Base-by-base conservation (phyloP, 805 yeast species). In the Komagataella kurtzmanii region DNA sequence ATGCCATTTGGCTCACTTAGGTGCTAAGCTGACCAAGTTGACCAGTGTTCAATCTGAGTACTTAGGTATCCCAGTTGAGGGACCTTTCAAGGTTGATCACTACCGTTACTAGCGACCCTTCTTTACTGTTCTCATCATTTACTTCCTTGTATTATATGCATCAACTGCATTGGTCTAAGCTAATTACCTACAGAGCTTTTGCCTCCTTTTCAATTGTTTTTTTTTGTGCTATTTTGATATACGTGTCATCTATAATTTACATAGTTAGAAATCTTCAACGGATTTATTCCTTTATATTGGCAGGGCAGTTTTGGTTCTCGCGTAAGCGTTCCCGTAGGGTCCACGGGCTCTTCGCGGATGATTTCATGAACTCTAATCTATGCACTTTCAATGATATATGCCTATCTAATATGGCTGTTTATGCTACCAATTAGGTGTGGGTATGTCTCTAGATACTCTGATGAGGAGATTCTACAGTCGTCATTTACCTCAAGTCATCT, bases 61-160 rank as follows among this genome's bases (percentile, higher is more conserved):
- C 85, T 83, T 91, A 70, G 90, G 91, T 67, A 74, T 93, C 62
- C 91, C 96, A 66, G 69, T 70, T 64, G 85, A 83, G 71, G 99
- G 99, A 79, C 99, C 99, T 65, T 91, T 65, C 95, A 91, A 91
- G 85, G 84, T 96, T 66, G 97, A 91, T 65, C 87, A 84, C 78
- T 91, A 91, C 95, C 87, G 97, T 79, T 91, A 91, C 79, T 91
- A 88, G 75, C 60, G 52, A 18, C 10, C 45, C 50, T 45, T 43
- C 43, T 17, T 30, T 8, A 21, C 6, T 46, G 3, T 45, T 24
- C 30, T 51, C 24, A 18, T 47, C 46, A 44, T 50, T 49, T 46
- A 17, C 24, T 45, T 50, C 36, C 46, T 49, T 19, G 50, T 49
- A 18, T 23, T 50, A 48, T 46, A 51, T 53, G 55, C 57, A 52